Evolutionary conservation across 768 basidiomycete genomes (phyloP).

Genomic region (Trametes cingulata): DNA sequence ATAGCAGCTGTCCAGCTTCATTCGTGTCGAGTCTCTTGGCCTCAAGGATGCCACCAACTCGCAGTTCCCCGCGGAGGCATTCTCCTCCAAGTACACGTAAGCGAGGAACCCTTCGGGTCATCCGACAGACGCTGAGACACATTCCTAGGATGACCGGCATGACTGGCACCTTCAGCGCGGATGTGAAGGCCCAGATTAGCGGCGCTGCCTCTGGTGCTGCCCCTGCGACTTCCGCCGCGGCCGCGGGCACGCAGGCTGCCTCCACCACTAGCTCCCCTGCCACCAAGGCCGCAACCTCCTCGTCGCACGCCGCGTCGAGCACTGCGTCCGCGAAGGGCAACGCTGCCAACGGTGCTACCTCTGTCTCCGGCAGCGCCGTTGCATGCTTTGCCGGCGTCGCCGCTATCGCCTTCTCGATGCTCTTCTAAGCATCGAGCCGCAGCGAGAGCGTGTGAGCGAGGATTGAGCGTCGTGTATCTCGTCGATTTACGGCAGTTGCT

Average conservation of each 20-base stretch:
- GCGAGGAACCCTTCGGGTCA: conserved; percentile 28
- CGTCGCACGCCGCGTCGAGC: conserved; percentile 12
- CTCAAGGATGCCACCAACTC: conserved; percentile 53
- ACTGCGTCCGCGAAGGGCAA: conserved; percentile 2
- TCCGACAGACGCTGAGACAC: not conserved
- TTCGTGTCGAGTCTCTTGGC: conserved; percentile 66
- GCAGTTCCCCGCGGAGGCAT: conserved; percentile 63
- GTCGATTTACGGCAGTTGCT: conserved; percentile 6
- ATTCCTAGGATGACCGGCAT: conserved; percentile 58
- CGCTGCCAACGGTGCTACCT: conserved; percentile 17
- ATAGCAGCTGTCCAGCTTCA: conserved; percentile 52
- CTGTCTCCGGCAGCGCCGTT: conserved; percentile 13
- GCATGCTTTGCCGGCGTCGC: conserved; percentile 23
- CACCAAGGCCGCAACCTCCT: conserved; percentile 14
- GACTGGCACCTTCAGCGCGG: conserved; percentile 66
- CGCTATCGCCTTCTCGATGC: conserved; percentile 19
- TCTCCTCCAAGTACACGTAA: conserved; percentile 79
- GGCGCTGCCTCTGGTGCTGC: conserved; percentile 47
- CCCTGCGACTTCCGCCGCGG: conserved; percentile 53
- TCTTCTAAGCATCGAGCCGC: conserved; percentile 13
- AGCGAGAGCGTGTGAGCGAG: not conserved
- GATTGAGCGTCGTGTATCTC: not conserved
- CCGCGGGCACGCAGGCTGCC: conserved; percentile 32
- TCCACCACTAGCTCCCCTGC: conserved; percentile 16
- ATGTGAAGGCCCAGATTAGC: conserved; percentile 54